Percentiles rank a stretch among this genome's conserved stretches.
phyloP scores from a whole-genome alignment of 345 rosid genomes.

The Dipteronia sinensis region DNA sequence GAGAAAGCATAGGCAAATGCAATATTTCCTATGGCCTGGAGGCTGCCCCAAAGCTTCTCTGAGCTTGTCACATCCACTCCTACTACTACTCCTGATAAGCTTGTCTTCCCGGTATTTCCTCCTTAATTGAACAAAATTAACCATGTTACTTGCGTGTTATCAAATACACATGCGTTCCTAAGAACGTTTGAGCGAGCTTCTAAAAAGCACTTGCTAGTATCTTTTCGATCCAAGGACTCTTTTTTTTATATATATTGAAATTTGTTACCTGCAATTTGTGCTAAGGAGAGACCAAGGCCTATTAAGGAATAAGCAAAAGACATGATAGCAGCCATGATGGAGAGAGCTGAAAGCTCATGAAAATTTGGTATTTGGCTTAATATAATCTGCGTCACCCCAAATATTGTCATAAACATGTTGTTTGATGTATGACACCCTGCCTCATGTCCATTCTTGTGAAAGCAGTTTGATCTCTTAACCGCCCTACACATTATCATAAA shows the following conservation, averaged over 20 bases:
- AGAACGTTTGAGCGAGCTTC: no score
- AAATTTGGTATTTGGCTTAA: slow-evolving; percentile 87
- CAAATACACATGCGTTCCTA: no score
- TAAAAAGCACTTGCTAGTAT: no score
- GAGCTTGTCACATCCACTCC: slow-evolving; percentile 67
- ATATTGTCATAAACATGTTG: slow-evolving; percentile 62
- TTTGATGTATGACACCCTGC: slow-evolving; percentile 54
- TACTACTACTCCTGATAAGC: slow-evolving; percentile 53
- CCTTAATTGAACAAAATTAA: background rate
- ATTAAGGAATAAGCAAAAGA: slow-evolving; percentile 77
- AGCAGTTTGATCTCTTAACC: slow-evolving; percentile 68
- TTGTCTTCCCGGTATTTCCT: slow-evolving; percentile 47
- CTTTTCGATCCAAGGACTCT: no score
- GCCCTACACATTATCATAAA: slow-evolving; percentile 47
- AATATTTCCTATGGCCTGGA: slow-evolving; percentile 75
- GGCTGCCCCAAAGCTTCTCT: slow-evolving; percentile 74
- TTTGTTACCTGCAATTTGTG: slow-evolving; percentile 42
- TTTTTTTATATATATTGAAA: background rate
- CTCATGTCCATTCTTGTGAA: slow-evolving; percentile 63
- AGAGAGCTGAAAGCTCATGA: slow-evolving; percentile 81
- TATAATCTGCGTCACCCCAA: slow-evolving; percentile 57
- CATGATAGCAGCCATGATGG: slow-evolving; percentile 79
- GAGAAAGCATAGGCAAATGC: slow-evolving; percentile 86
- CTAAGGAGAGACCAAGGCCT: slow-evolving; percentile 74
- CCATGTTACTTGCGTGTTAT: no score